phyloP scores from a whole-genome alignment of 140 eudicot species.

The Cichorium intybus region DNA sequence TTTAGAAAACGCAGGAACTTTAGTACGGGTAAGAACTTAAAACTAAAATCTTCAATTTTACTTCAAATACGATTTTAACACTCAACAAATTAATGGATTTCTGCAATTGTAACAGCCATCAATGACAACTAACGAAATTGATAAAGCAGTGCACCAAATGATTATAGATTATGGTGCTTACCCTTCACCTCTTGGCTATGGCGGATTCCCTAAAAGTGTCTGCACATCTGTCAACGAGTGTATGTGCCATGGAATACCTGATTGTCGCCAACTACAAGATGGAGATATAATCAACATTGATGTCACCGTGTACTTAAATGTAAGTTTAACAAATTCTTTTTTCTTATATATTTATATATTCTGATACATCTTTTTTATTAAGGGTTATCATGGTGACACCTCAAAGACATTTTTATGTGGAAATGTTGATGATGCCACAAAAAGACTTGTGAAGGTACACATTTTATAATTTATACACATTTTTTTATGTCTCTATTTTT shows the following conservation, averaged over 20 bases:
- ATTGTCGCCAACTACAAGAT: conserved; percentile 93
- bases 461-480: too few species aligned
- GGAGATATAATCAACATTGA: conserved; percentile 96
- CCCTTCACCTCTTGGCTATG: conserved; percentile 97
- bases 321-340: too few species aligned
- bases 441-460: conserved; percentile 80
- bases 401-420: conserved; percentile 87
- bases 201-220: conserved; percentile 95
- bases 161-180: conserved; percentile 96
- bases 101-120: conserved; percentile 60
- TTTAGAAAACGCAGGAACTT: conserved; percentile 80
- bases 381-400: conserved; percentile 99
- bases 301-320: conserved; percentile 87
- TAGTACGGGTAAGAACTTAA: conserved; percentile 80
- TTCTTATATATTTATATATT: neutral
- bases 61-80: too few species aligned
- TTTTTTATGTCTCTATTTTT: too few species aligned
- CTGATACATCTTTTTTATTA: conserved; percentile 4
- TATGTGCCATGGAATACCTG: conserved; percentile 99
- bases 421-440: conserved; percentile 48
- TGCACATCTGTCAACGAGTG: conserved; percentile 98
- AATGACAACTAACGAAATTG: conserved; percentile 92
- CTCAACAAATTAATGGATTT: neutral
- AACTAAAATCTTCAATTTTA: too few species aligned
- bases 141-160: conserved; percentile 95